Conservation (phyloP, 2,329 filamentous ascomycete genomes). For the Anthostomella pinea region DNA sequence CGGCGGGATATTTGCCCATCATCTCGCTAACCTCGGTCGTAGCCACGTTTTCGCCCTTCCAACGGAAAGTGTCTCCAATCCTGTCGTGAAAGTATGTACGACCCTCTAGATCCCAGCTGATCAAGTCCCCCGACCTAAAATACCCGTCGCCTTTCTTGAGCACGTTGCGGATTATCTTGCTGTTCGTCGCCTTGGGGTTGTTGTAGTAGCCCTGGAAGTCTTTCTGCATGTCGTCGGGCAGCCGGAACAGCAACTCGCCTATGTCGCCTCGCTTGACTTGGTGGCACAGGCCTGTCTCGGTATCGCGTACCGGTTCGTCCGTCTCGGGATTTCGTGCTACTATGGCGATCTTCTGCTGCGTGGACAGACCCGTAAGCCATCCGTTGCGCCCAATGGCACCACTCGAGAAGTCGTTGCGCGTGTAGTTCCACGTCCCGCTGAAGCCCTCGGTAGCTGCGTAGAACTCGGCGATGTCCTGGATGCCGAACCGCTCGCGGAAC, state of each 20-base stretch:
- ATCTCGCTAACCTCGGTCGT: slow-evolving; percentile 79
- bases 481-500: slow-evolving; percentile 78
- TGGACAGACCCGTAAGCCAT: slow-evolving; percentile 53
- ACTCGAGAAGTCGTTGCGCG: slow-evolving; percentile 67
- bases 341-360: slow-evolving; percentile 51
- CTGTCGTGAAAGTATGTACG: slow-evolving; percentile 78
- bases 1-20: slow-evolving; percentile 61
- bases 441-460: slow-evolving; percentile 76
- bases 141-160: slow-evolving; percentile 74
- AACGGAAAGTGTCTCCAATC: slow-evolving; percentile 74
- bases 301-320: slow-evolving; percentile 65
- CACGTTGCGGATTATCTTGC: slow-evolving; percentile 73
- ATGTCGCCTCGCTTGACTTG: slow-evolving; percentile 57
- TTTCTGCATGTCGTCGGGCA: slow-evolving; percentile 62
- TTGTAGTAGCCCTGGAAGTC: slow-evolving; percentile 82
- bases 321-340: slow-evolving; percentile 70
- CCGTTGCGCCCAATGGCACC: slow-evolving; percentile 78
- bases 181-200: slow-evolving; percentile 65
- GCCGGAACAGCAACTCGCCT: slow-evolving; percentile 72
- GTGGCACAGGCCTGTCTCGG: slow-evolving; percentile 66
- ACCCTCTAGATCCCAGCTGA: slow-evolving; percentile 69
- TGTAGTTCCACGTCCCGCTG: slow-evolving; percentile 68
- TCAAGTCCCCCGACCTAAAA: slow-evolving; percentile 81
- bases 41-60: slow-evolving; percentile 82
- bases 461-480: slow-evolving; percentile 73